A percentile compares a stretch with the other conserved stretches of the same genome.
phyloP scores from a whole-genome alignment of 768 basidiomycete genomes.

The Mycena alexandri region DNA sequence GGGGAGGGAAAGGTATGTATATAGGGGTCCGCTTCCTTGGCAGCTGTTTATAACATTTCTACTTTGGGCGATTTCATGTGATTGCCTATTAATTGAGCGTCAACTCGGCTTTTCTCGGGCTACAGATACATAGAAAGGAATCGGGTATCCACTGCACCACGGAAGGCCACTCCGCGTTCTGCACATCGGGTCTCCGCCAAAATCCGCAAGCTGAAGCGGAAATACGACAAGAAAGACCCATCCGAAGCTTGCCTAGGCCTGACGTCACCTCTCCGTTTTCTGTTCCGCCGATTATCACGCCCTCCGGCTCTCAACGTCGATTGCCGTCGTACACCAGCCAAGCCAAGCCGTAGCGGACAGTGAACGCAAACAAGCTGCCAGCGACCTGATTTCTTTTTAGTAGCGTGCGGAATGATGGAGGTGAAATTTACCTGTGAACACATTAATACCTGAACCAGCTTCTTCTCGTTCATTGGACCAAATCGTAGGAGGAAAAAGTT shows the following conservation, averaged over 20 bases:
- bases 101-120: constrained; percentile 12
- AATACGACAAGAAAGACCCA: constrained; percentile 13
- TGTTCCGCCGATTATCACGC: constrained; percentile 17
- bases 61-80: constrained; percentile 19
- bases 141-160: background rate
- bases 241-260: background rate
- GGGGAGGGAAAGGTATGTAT: constrained; percentile 35
- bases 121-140: background rate
- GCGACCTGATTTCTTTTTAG: constrained; percentile 58
- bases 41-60: constrained; percentile 10
- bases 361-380: constrained; percentile 87
- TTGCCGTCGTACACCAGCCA: constrained; percentile 93
- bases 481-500: constrained; percentile 85
- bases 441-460: constrained; percentile 80
- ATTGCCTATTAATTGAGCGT: background rate
- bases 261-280: constrained; percentile 3
- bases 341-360: constrained; percentile 90
- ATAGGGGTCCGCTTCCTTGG: constrained; percentile 11
- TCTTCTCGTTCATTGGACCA: constrained; percentile 90
- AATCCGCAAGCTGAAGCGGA: constrained; percentile 11
- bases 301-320: constrained; percentile 65
- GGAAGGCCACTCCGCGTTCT: background rate
- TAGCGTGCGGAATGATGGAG: constrained; percentile 8
- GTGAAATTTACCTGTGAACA: constrained; percentile 70
- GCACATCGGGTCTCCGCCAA: background rate